Evolutionary conservation across 805 yeast genomes (phyloP), one percentile per base, ranked within the genome.

Genomic region (Isabelozyma heimii): DNA sequence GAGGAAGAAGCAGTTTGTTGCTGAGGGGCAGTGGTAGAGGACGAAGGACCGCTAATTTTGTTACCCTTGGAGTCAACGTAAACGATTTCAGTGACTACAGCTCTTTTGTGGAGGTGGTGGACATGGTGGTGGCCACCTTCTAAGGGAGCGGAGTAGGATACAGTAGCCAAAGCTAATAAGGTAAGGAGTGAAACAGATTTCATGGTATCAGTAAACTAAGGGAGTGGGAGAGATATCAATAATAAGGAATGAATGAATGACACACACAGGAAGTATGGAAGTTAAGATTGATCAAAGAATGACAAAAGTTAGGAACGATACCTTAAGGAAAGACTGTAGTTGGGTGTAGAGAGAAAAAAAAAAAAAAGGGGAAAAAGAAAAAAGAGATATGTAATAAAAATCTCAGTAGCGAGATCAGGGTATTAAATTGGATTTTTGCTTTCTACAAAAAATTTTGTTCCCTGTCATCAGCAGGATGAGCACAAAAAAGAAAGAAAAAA

Each of bases 21-120:
- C 13, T 14, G 10, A 39, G 52, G 46, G n/a, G 51, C 39, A 28
- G 57, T 28, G 43, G 56, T 46, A 27, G 55, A 30, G 14, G 53
- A 38, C 38, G 52, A 42, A 15, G 58, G 48, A 37, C 48, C 47
- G 35, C 72, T 58, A 50, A 79, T 60, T 43, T 82, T 75, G 49
- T 64, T 55, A 50, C 73, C 72, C 8, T 56, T 40, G 42, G 58
- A 62, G 47, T 68, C 67, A 47, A 65, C 74, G 46, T 66, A 63
- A 27, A 68, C 72, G 45, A 70, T 58, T 47, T 65, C 58, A 50
- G 77, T 69, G 44, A 65, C 72, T 43, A 59, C 60, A 77, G 59
- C 74, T 63, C 76, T 69, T 61, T 69, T 67, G 57, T 70, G 63
- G 50, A 59, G 57, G 42, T 67, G 65, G 49, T 70, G 74, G 49